Percentiles rank a stretch among this genome's conserved stretches.
phyloP scores from a whole-genome alignment of 495 filamentous ascomycete genomes.

The Xylaria flabelliformis region DNA sequence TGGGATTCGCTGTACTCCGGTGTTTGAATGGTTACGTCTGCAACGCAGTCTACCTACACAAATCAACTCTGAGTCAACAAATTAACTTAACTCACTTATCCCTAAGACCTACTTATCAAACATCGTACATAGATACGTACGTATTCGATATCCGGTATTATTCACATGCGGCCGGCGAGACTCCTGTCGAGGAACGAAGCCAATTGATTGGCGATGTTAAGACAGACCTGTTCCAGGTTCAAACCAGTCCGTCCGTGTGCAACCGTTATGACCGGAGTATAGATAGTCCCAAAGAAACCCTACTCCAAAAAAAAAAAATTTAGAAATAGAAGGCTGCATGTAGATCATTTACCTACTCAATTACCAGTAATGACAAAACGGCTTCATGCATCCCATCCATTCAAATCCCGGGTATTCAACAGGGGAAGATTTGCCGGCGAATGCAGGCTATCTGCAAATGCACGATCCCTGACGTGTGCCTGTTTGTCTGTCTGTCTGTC shows the following conservation, averaged over 20 bases:
- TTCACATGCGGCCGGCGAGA: background rate
- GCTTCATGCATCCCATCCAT: background rate
- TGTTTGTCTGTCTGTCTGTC: background rate
- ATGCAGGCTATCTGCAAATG: conserved; percentile 10
- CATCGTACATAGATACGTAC: background rate
- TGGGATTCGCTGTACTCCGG: background rate
- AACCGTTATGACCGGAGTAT: background rate
- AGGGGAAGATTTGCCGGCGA: conserved; percentile 16
- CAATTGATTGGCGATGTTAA: background rate
- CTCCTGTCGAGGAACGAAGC: background rate
- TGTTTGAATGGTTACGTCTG: conserved; percentile 1
- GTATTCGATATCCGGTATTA: background rate
- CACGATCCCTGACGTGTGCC: background rate
- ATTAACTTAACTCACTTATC: background rate
- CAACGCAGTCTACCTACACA: background rate
- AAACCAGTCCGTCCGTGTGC: background rate
- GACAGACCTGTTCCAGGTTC: conserved; percentile 6
- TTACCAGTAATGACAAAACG: background rate
- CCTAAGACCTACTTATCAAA: background rate
- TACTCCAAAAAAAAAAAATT: background rate
- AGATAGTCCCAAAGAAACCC: background rate
- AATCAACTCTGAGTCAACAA: background rate
- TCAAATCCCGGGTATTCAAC: conserved; percentile 10
- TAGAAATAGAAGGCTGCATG: background rate
- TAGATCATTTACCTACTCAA: background rate